phyloP scores from a whole-genome alignment of 2,329 filamentous ascomycete species.

The Cladosporium austrohemisphaericum region DNA sequence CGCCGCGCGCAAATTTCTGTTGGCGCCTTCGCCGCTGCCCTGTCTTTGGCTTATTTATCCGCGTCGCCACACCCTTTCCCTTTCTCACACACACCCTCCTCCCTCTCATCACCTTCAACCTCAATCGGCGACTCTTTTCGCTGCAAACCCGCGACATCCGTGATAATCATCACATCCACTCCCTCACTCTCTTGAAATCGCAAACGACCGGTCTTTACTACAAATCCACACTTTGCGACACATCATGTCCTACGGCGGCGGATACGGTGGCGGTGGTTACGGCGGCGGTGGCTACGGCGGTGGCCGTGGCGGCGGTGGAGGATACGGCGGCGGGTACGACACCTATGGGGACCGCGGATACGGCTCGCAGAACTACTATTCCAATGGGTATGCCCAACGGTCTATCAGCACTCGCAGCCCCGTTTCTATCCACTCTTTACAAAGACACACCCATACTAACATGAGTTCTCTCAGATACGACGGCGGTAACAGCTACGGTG shows the following conservation, averaged over 20 bases:
- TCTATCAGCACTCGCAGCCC: slow-evolving; percentile 38
- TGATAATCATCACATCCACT: slow-evolving; percentile 16
- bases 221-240: neutral
- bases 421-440: slow-evolving; percentile 6
- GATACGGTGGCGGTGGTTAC: slow-evolving; percentile 30
- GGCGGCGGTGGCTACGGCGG: slow-evolving; percentile 20
- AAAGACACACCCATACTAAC: slow-evolving; percentile 8
- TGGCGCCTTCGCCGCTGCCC: slow-evolving; percentile 10
- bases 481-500: slow-evolving; percentile 25
- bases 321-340: slow-evolving; percentile 37
- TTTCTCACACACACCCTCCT: neutral
- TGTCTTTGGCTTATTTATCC: slow-evolving; percentile 9
- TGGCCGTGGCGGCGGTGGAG: slow-evolving; percentile 16
- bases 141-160: slow-evolving; percentile 1
- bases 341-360: slow-evolving; percentile 39
- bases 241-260: slow-evolving; percentile 45
- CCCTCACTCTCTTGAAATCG: slow-evolving; percentile 4
- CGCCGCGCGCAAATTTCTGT: slow-evolving; percentile 3
- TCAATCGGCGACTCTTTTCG: slow-evolving; percentile 6
- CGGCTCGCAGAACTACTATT: slow-evolving; percentile 46
- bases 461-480: slow-evolving; percentile 7
- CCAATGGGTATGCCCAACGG: slow-evolving; percentile 45
- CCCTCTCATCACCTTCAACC: neutral
- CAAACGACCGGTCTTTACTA: slow-evolving; percentile 11
- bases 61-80: slow-evolving; percentile 7